Percentiles rank a stretch among this genome's conserved stretches.
Conservation (phyloP, 495 filamentous ascomycete species). For the Niebla homalea region DNA sequence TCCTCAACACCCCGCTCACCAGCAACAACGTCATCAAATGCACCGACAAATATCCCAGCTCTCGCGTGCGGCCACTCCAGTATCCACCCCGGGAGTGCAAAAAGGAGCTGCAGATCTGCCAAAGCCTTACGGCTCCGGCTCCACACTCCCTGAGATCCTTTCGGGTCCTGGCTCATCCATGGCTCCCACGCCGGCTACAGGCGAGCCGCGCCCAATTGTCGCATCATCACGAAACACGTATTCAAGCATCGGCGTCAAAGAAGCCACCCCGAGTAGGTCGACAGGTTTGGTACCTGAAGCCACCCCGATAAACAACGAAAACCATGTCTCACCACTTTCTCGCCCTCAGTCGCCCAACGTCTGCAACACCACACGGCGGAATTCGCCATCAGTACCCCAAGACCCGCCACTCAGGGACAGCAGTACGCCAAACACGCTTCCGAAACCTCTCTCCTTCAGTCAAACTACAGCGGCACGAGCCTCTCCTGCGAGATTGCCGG, state of each 20-base stretch:
- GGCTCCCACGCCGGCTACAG: conserved; percentile 27
- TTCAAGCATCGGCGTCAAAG: neutral
- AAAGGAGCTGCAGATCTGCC: conserved; percentile 38
- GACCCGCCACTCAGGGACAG: neutral
- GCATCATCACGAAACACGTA: neutral
- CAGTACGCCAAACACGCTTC: conserved; percentile 4
- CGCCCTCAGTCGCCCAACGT: neutral
- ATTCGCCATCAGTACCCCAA: neutral
- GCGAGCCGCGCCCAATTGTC: neutral
- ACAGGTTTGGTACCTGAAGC: neutral
- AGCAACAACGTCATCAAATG: conserved; percentile 23
- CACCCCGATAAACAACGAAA: neutral
- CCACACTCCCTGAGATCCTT: conserved; percentile 40
- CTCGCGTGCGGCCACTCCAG: conserved; percentile 22
- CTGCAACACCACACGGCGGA: neutral
- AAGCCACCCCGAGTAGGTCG: conserved; percentile 4
- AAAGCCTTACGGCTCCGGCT: conserved; percentile 42
- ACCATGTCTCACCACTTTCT: neutral
- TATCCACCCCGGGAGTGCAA: conserved; percentile 39
- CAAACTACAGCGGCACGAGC: conserved; percentile 3
- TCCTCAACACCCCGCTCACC: conserved; percentile 67
- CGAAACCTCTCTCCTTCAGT: conserved; percentile 9
- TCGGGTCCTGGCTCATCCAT: conserved; percentile 34
- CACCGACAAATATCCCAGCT: conserved; percentile 25
- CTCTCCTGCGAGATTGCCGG: conserved; percentile 10